Evolutionary conservation across 352 stramenopile genomes (phyloP).

Genomic region (Globisporangium middletonii): DNA sequence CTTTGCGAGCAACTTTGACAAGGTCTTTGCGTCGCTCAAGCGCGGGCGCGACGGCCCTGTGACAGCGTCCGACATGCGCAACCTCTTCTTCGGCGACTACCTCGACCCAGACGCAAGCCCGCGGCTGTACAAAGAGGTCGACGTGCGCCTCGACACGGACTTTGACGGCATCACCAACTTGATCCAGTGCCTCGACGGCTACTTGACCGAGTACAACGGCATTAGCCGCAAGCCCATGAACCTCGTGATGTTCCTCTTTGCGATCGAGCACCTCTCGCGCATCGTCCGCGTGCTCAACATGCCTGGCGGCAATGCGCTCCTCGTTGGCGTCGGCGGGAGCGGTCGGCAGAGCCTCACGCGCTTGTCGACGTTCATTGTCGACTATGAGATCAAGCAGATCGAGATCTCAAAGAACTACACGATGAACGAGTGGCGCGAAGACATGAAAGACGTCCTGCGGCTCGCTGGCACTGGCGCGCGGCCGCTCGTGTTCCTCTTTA

Average conservation of each 20-base stretch:
- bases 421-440: constrained; percentile 92
- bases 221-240: constrained; percentile 94
- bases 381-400: constrained; percentile 92
- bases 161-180: constrained; percentile 78
- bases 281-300: constrained; percentile 93
- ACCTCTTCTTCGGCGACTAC: constrained; percentile 94
- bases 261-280: constrained; percentile 92
- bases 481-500: constrained; percentile 93
- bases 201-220: constrained; percentile 90
- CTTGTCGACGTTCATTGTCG: constrained; percentile 90
- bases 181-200: constrained; percentile 85
- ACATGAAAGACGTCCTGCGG: constrained; percentile 92
- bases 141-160: constrained; percentile 55
- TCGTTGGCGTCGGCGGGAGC: constrained; percentile 92
- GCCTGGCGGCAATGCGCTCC: constrained; percentile 89
- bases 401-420: constrained; percentile 95
- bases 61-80: constrained; percentile 77
- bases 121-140: constrained; percentile 75
- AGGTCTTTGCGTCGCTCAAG: constrained; percentile 81
- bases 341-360: constrained; percentile 90
- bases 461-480: constrained; percentile 80
- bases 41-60: constrained; percentile 63
- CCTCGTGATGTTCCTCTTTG: constrained; percentile 95
- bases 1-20: constrained; percentile 86
- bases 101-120: constrained; percentile 70